These are phyloP conservation scores for Saccharomyces hybrid DNA, from an alignment of 1,139 yeast species.

Conservation along the genomic window DNA sequence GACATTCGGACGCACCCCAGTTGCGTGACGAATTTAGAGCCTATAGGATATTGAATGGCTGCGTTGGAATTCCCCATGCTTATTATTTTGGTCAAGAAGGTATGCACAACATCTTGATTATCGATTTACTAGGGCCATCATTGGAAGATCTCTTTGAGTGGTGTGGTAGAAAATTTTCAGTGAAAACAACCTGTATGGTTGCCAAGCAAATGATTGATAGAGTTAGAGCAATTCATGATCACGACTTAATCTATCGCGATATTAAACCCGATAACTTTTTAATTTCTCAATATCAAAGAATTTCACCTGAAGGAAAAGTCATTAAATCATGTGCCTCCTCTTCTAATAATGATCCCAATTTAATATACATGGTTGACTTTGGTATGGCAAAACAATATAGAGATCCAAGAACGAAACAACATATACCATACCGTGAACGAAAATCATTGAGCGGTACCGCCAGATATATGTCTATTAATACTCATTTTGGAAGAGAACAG, in stretches of 20 bases:
- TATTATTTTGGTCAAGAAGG: conserved; percentile 98
- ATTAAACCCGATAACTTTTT: conserved; percentile 94
- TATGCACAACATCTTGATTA: conserved; percentile 83
- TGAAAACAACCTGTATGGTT: conserved; percentile 83
- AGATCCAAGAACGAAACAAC: conserved; percentile 90
- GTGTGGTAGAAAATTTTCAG: conserved; percentile 88
- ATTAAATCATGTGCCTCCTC: conserved; percentile 21
- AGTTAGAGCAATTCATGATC: conserved; percentile 82
- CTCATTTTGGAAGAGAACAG: conserved; percentile 95
- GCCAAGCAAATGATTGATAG: conserved; percentile 88
- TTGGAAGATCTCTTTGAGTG: conserved; percentile 94
- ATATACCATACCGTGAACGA: conserved; percentile 92
- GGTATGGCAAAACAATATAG: conserved; percentile 98
- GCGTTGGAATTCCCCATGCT: conserved; percentile 85
- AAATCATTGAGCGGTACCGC: conserved; percentile 95
- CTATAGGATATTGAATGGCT: conserved; percentile 75
- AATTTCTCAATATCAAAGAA: conserved; percentile 38
- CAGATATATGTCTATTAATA: conserved; percentile 93
- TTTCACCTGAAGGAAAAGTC: conserved; percentile 11
- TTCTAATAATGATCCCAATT: conserved; percentile 30
- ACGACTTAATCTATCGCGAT: conserved; percentile 86
- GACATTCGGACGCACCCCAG: conserved; percentile 97
- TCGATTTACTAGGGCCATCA: conserved; percentile 91
- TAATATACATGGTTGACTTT: conserved; percentile 69
- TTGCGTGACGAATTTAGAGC: conserved; percentile 92